These are phyloP conservation scores for Haematococcus sp. DNA, from an alignment of 139 green algal genomes.

Conservation along the genomic window DNA sequence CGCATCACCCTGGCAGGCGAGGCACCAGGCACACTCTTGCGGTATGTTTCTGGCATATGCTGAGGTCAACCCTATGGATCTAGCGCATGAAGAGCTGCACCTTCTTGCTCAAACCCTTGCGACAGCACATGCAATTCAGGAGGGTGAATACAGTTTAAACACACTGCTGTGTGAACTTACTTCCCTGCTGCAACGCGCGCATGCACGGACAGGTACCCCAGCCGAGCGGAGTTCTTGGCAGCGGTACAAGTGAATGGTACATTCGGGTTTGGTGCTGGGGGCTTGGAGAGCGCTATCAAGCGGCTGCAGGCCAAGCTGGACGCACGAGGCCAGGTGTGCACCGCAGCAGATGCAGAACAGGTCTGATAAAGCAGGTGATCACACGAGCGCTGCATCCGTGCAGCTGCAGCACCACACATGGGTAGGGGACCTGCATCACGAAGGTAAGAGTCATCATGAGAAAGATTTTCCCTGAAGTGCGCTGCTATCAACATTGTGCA, in stretches of 20 bases:
- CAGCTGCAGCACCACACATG: background rate
- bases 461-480: too few relatives aligned
- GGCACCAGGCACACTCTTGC: conserved; percentile 1
- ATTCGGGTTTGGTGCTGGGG: background rate
- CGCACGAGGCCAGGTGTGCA: background rate
- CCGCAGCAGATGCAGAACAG: background rate
- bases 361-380: background rate
- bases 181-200: background rate
- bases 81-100: too few relatives aligned
- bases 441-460: too few relatives aligned
- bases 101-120: too few relatives aligned
- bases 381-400: background rate
- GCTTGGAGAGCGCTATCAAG: background rate
- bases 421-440: too few relatives aligned
- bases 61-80: too few relatives aligned
- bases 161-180: too few relatives aligned
- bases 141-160: too few relatives aligned
- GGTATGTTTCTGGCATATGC: too few relatives aligned
- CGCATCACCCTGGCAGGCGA: conserved; percentile 5
- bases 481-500: too few relatives aligned
- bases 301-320: background rate
- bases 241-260: background rate
- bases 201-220: background rate
- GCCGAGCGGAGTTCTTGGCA: conserved; percentile 5
- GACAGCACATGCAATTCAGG: too few relatives aligned